phyloP scores from a whole-genome alignment of 352 stramenopile genomes.

The Phytophthora sp. region DNA sequence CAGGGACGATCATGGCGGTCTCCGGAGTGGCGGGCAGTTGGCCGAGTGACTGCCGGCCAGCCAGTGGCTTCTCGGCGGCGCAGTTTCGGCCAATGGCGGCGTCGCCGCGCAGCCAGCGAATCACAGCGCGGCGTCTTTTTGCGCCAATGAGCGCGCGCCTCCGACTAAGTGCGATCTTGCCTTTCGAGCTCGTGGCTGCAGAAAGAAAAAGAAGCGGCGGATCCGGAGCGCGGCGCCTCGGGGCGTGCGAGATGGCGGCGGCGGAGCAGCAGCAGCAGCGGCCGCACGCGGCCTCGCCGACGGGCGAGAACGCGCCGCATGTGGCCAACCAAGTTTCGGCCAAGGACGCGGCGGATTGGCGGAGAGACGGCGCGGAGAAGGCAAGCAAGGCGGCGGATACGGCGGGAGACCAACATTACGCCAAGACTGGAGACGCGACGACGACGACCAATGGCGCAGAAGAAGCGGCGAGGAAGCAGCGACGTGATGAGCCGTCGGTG shows the following conservation, averaged over 20 bases:
- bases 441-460: background rate
- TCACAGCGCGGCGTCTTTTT: background rate
- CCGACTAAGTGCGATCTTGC: constrained; percentile 14
- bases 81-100: background rate
- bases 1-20: constrained; percentile 97
- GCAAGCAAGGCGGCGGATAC: background rate
- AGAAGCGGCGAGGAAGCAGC: background rate
- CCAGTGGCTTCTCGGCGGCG: constrained; percentile 9
- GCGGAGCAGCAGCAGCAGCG: constrained; percentile 21
- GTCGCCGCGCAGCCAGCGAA: background rate
- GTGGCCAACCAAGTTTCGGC: constrained; percentile 14
- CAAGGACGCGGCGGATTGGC: too few species aligned
- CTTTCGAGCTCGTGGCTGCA: constrained; percentile 5
- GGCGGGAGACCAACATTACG: constrained; percentile 10
- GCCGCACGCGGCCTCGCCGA: background rate
- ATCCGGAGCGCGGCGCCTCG: background rate
- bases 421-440: background rate
- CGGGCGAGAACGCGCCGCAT: constrained; percentile 16
- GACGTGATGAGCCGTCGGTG: background rate
- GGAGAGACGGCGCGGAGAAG: constrained; percentile 10
- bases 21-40: constrained; percentile 21
- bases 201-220: constrained; percentile 17
- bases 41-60: constrained; percentile 16
- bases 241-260: constrained; percentile 32
- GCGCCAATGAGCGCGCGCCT: background rate